These are phyloP conservation scores for Candida krabiensis DNA, from an alignment of 805 yeast species.

Conservation along the genomic window DNA sequence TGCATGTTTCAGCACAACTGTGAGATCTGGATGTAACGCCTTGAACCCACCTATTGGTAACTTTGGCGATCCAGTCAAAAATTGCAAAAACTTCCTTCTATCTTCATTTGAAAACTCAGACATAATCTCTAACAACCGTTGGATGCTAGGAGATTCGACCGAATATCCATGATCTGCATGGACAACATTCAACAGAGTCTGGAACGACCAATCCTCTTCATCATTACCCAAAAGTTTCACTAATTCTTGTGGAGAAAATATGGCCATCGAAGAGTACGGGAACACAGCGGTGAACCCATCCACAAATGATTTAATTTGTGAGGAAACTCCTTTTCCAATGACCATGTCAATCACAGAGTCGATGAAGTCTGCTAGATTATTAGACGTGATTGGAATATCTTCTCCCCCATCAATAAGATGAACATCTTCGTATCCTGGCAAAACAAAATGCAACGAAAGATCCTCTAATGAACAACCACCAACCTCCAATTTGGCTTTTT, in stretches of 20 bases:
- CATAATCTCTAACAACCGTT: slow-evolving; percentile 62
- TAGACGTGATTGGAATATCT: slow-evolving; percentile 44
- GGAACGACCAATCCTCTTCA: slow-evolving; percentile 83
- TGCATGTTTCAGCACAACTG: slow-evolving; percentile 82
- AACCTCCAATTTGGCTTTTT: slow-evolving; percentile 16
- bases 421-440: slow-evolving; percentile 73
- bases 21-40: slow-evolving; percentile 74
- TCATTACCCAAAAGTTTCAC: slow-evolving; percentile 70
- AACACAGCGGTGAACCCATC: slow-evolving; percentile 82
- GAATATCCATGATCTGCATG: slow-evolving; percentile 91
- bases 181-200: slow-evolving; percentile 57
- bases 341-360: slow-evolving; percentile 56
- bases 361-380: slow-evolving; percentile 61
- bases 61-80: slow-evolving; percentile 90
- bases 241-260: slow-evolving; percentile 76
- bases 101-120: slow-evolving; percentile 51
- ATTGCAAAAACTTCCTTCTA: slow-evolving; percentile 75
- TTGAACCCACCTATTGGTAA: slow-evolving; percentile 94
- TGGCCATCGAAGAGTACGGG: slow-evolving; percentile 68
- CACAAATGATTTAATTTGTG: slow-evolving; percentile 68
- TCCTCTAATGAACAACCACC: slow-evolving; percentile 44
- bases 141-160: slow-evolving; percentile 64
- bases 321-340: slow-evolving; percentile 59
- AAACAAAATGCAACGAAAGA: slow-evolving; percentile 60
- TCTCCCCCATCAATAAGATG: slow-evolving; percentile 61